phyloP scores from a whole-genome alignment of 2,329 filamentous ascomycete species.

The Atkinsonella hypoxylon region DNA sequence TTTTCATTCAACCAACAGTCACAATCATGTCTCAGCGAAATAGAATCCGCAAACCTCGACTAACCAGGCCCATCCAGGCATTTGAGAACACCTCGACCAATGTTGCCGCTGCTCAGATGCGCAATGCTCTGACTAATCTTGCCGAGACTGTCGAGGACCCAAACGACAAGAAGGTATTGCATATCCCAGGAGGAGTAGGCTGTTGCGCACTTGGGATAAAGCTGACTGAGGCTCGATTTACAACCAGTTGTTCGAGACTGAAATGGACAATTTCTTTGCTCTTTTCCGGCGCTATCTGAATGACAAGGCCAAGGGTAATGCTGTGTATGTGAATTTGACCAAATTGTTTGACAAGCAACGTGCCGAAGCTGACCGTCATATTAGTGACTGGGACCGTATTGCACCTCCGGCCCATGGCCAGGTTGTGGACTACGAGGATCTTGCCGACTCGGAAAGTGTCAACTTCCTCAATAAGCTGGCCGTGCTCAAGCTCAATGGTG shows the following conservation, averaged over 20 bases:
- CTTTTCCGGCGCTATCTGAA: slow-evolving; percentile 97
- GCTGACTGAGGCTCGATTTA: slow-evolving; percentile 3
- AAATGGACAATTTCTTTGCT: slow-evolving; percentile 99
- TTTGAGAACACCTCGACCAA: slow-evolving; percentile 99
- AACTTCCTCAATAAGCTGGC: slow-evolving; percentile 95
- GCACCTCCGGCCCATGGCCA: slow-evolving; percentile 84
- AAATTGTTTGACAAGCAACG: background rate
- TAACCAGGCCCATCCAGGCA: slow-evolving; percentile 46
- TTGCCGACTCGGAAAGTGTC: slow-evolving; percentile 81
- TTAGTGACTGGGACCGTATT: slow-evolving; percentile 91
- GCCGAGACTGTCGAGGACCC: slow-evolving; percentile 80
- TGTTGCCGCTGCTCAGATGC: slow-evolving; percentile 97
- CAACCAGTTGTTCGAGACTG: slow-evolving; percentile 78
- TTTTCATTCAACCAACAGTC: background rate
- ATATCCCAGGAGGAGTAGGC: background rate
- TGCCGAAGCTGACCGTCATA: background rate
- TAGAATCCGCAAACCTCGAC: slow-evolving; percentile 7
- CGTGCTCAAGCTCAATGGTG: slow-evolving; percentile 97
- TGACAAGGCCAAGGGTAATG: slow-evolving; percentile 97
- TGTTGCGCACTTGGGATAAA: background rate
- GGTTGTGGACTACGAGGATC: slow-evolving; percentile 87
- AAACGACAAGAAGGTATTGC: slow-evolving; percentile 65
- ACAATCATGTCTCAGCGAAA: background rate
- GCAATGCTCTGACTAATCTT: slow-evolving; percentile 88
- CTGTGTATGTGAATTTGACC: slow-evolving; percentile 43